phyloP scores from a whole-genome alignment of 352 stramenopile species.

The Blastocystis sp. region DNA sequence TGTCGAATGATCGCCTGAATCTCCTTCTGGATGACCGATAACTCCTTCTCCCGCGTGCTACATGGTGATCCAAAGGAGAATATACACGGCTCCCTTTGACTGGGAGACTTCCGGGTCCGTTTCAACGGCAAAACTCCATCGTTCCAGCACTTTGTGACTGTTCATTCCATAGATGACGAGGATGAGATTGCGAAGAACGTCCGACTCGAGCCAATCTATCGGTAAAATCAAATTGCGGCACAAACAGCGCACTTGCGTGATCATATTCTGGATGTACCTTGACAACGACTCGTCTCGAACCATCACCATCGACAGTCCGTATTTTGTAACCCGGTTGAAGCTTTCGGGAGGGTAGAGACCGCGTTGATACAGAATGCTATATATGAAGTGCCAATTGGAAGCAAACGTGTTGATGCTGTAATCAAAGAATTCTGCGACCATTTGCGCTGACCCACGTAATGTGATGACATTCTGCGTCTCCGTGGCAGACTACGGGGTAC shows the following conservation, averaged over 20 bases:
- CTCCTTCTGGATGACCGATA: conserved; percentile 89
- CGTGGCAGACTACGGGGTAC: background rate
- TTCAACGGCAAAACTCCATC: conserved; percentile 94
- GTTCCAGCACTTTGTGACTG: conserved; percentile 86
- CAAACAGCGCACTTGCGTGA: conserved; percentile 74
- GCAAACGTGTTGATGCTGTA: conserved; percentile 89
- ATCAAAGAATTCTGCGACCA: conserved; percentile 98
- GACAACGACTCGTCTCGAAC: conserved; percentile 86
- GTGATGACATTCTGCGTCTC: conserved; percentile 82
- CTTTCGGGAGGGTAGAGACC: conserved; percentile 96
- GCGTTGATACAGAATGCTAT: conserved; percentile 80
- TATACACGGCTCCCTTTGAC: conserved; percentile 16
- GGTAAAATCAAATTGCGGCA: background rate
- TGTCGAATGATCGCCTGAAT: conserved; percentile 98
- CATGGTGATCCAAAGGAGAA: background rate
- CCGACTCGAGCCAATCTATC: conserved; percentile 79
- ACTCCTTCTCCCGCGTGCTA: conserved; percentile 64
- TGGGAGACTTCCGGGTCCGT: conserved; percentile 59
- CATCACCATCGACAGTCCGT: conserved; percentile 92
- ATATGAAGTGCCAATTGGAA: background rate
- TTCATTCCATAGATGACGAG: conserved; percentile 92
- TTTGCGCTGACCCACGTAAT: conserved; percentile 91
- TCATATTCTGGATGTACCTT: conserved; percentile 84
- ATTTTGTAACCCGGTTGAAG: conserved; percentile 90
- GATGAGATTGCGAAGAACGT: conserved; percentile 88